Evolutionary conservation across 2,329 filamentous ascomycete species (phyloP).

Genomic region (Ophiostoma montium): DNA sequence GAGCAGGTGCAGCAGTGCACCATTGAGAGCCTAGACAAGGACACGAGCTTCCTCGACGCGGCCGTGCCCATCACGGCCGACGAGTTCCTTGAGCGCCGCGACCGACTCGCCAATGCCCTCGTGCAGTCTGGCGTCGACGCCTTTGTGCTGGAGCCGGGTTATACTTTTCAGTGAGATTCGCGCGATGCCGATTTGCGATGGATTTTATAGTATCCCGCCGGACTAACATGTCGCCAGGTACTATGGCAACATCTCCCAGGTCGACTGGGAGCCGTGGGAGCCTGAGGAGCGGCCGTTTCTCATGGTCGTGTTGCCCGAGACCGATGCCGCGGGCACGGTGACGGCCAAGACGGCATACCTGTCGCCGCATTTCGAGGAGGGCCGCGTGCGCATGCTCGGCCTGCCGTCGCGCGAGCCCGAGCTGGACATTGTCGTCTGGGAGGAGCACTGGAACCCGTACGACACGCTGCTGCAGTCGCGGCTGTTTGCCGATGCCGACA

Average conservation of each 20-base stretch:
- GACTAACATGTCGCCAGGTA: neutral
- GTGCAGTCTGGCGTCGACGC: neutral
- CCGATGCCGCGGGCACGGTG: neutral
- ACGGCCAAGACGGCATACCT: neutral
- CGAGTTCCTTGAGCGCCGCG: neutral
- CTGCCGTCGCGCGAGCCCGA: neutral
- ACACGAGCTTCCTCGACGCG: neutral
- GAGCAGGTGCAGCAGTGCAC: slow-evolving; percentile 1
- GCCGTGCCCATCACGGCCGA: neutral
- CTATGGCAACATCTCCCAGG: slow-evolving; percentile 2
- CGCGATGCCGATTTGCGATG: too few relatives aligned
- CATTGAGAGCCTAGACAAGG: neutral
- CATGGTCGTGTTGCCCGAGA: slow-evolving; percentile 1
- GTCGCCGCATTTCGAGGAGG: slow-evolving; percentile 1
- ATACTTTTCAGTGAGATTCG: neutral
- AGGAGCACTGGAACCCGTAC: slow-evolving; percentile 3
- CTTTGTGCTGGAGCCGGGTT: neutral
- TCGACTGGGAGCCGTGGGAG: slow-evolving; percentile 3
- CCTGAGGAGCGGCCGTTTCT: slow-evolving; percentile 2
- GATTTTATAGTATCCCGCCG: too few relatives aligned
- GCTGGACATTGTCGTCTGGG: slow-evolving; percentile 2
- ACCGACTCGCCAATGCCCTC: neutral
- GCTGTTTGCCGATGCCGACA: neutral
- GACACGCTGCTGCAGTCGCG: neutral
- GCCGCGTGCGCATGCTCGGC: slow-evolving; percentile 1